phyloP scores from a whole-genome alignment of 2,329 filamentous ascomycete genomes.

The Aureobasidium sp. region DNA sequence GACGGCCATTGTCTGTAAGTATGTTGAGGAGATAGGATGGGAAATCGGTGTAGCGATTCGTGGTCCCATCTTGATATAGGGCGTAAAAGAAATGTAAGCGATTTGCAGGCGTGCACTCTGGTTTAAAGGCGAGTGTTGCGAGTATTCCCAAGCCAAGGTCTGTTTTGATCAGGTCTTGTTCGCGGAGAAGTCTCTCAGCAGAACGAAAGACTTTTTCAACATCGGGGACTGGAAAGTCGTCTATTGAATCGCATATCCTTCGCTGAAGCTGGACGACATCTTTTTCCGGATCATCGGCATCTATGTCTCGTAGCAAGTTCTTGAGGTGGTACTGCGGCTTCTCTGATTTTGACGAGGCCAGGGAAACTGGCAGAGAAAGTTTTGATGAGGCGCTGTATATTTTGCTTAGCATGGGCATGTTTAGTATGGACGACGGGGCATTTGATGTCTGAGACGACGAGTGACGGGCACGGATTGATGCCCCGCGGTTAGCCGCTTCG shows the following conservation, averaged over 20 bases:
- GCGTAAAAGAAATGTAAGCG: conserved; percentile 9
- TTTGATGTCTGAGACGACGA: background rate
- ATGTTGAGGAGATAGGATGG: conserved; percentile 6
- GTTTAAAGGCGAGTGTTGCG: conserved; percentile 6
- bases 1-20: conserved; percentile 13
- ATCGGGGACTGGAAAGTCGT: background rate
- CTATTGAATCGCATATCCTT: conserved; percentile 4
- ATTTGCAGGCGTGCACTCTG: conserved; percentile 6
- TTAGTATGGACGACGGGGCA: background rate
- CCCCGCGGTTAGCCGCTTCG: conserved; percentile 1
- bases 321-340: conserved; percentile 7
- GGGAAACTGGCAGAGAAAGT: background rate
- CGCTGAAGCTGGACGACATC: conserved; percentile 4
- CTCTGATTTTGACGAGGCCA: conserved; percentile 3
- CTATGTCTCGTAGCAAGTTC: background rate
- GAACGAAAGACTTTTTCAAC: background rate
- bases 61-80: background rate
- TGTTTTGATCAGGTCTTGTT: background rate
- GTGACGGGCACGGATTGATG: background rate
- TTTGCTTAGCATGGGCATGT: conserved; percentile 10
- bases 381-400: conserved; percentile 12
- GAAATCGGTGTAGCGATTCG: conserved; percentile 5
- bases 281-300: background rate
- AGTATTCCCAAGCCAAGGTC: conserved; percentile 10
- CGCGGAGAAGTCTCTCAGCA: conserved; percentile 5